Evolutionary conservation across 2,329 filamentous ascomycete genomes (phyloP), one percentile per base, ranked within the genome.

Genomic region (Botrytis galanthina): DNA sequence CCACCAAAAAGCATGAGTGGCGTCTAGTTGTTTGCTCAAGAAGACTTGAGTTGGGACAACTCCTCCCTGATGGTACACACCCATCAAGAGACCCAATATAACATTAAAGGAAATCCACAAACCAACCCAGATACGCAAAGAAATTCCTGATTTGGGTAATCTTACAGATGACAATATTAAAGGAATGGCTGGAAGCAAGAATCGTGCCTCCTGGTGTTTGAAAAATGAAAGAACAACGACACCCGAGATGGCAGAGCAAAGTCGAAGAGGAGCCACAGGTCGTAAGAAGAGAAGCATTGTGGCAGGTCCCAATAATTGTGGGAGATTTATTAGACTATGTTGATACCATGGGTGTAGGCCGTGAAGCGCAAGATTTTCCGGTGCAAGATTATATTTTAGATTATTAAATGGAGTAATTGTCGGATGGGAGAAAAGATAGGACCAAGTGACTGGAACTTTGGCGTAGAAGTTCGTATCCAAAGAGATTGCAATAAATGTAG

Each of bases 381-480:
- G 85, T 67, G 87, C 85, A 29, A 91, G 88, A 82, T 95, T 95
- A 83, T 95, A 95, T 73, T 87, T 82, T 75, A 95, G 85, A 81
- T 94, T 94, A 81, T 95, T 95, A 73, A 93, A 84, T 16, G 92
- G 92, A 9, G 93, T 93, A 76, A 95, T 89, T 67, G 92, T 87
- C 0, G 93, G 93, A 72, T 87, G 85, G 42, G 83, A 83, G 77
- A 92, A 84, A 44, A 95, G 83, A 75, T 90, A 87, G 32, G 86
- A 84, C 86, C 92, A 91, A 54, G 87, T 87, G 73, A 93, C 87
- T 71, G 89, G 86, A 73, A 87, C 86, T 73, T 86, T 81, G 63
- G 87, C 85, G 81, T 97, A 98, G 82, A 97, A 98, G 63, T 90
- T 87, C 4, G 95, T 98, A 82, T 99, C 96, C 73, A 94, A 86